These are phyloP conservation scores for Rhizopogon vulgaris DNA, from an alignment of 768 basidiomycete genomes.

Conservation along the genomic window DNA sequence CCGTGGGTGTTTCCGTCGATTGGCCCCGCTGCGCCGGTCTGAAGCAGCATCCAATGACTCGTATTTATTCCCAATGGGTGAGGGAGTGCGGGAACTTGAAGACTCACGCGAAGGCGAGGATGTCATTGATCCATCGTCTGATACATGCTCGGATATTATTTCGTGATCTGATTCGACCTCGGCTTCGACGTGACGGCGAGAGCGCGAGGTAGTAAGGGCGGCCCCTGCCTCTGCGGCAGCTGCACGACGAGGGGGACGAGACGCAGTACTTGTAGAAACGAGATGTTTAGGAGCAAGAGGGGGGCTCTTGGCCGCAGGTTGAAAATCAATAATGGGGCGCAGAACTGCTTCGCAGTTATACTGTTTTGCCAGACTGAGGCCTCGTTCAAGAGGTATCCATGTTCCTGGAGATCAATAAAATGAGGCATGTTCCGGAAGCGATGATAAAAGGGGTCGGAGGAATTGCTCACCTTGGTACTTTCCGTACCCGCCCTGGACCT, in stretches of 20 bases:
- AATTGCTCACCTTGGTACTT: conserved; percentile 90
- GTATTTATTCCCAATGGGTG: conserved; percentile 58
- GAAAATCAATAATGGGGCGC: conserved; percentile 92
- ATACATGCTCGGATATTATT: conserved; percentile 59
- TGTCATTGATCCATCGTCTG: conserved; percentile 87
- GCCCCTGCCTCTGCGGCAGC: conserved; percentile 13
- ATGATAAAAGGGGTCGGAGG: conserved; percentile 5
- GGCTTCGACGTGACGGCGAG: conserved; percentile 43
- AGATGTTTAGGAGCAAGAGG: conserved; percentile 96
- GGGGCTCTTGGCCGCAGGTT: conserved; percentile 83
- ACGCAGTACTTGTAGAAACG: conserved; percentile 56
- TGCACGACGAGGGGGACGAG: conserved; percentile 23
- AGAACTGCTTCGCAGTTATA: conserved; percentile 87
- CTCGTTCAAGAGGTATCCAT: conserved; percentile 95
- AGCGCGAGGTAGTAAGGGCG: conserved; percentile 43
- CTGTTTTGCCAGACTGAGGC: conserved; percentile 79
- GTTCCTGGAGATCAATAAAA: conserved; percentile 57
- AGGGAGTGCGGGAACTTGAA: conserved; percentile 90
- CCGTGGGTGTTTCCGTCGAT: conserved; percentile 43
- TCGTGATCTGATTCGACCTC: conserved; percentile 62
- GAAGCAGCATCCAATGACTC: conserved; percentile 21
- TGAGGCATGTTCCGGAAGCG: neutral
- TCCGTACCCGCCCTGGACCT: conserved; percentile 98
- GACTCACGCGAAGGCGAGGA: conserved; percentile 83
- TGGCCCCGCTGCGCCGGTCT: conserved; percentile 26